Conservation (phyloP, 2,329 filamentous ascomycete species). For the Sclerotinia sclerotiorum region DNA sequence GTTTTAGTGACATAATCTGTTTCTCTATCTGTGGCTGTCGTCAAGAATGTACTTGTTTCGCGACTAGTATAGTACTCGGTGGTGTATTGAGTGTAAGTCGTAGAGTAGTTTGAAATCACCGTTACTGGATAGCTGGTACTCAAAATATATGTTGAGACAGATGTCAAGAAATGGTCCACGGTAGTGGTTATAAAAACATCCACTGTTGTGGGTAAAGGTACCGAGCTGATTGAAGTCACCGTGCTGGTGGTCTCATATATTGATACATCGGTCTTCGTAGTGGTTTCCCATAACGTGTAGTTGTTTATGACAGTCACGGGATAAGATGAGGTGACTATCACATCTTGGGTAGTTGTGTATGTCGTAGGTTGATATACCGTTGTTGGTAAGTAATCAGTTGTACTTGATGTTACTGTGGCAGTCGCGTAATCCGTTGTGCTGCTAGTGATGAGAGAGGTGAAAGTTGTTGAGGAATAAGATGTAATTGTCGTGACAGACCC, state of each 20-base stretch:
- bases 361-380: slow-evolving; percentile 14
- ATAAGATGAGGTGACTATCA: slow-evolving; percentile 15
- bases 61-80: slow-evolving; percentile 6
- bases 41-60: slow-evolving; percentile 7
- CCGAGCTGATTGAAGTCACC: slow-evolving; percentile 1
- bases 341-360: slow-evolving; percentile 4
- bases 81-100: slow-evolving; percentile 14
- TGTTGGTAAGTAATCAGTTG: slow-evolving; percentile 10
- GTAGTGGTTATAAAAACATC: slow-evolving; percentile 13
- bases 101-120: slow-evolving; percentile 9
- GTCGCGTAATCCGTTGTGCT: slow-evolving; percentile 20
- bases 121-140: slow-evolving; percentile 15
- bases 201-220: slow-evolving; percentile 1
- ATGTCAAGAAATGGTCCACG: not conserved
- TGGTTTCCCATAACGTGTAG: slow-evolving; percentile 16
- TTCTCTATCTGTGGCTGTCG: not conserved
- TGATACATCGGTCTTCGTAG: not conserved
- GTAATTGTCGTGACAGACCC: slow-evolving; percentile 13
- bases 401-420: not conserved
- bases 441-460: slow-evolving; percentile 15
- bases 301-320: slow-evolving; percentile 24
- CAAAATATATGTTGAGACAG: slow-evolving; percentile 1
- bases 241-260: slow-evolving; percentile 19
- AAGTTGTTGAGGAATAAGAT: slow-evolving; percentile 24
- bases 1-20: not conserved